Percentiles rank a stretch among this genome's conserved stretches.
Evolutionary conservation across 257 asterid species (phyloP).

Genomic region (Haberlea rhodopensis): DNA sequence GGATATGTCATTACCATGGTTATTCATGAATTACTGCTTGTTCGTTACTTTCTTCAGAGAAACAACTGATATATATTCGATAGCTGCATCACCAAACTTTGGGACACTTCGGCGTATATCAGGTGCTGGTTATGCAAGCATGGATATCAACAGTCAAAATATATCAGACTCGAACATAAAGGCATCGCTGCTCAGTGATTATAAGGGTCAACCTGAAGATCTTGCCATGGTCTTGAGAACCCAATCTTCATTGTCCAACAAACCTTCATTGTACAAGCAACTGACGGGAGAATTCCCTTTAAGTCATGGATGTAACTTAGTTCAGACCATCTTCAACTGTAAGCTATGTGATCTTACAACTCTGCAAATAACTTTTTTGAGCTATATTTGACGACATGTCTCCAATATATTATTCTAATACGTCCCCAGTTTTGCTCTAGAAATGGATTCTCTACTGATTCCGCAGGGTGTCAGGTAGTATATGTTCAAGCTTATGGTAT

Average conservation of each 20-base stretch:
- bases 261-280: constrained; percentile 39
- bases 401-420: no score
- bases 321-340: constrained; percentile 82
- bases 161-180: constrained; percentile 33
- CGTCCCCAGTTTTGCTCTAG: not conserved
- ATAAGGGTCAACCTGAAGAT: constrained; percentile 31
- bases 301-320: constrained; percentile 63
- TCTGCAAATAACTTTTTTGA: not conserved
- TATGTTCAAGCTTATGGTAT: not conserved
- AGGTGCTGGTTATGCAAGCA: constrained; percentile 29
- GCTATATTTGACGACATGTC: no score
- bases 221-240: constrained; percentile 36
- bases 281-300: constrained; percentile 60
- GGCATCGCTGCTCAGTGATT: constrained; percentile 53
- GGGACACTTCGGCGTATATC: constrained; percentile 44
- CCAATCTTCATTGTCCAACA: constrained; percentile 44
- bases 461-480: not conserved
- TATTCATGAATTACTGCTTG: no score
- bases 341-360: constrained; percentile 23
- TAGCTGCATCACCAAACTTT: constrained; percentile 80
- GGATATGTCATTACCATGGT: no score
- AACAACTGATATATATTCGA: constrained; percentile 60
- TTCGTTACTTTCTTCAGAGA: constrained; percentile 44
- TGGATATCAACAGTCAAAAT: constrained; percentile 32
- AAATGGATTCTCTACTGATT: not conserved